Evolutionary conservation across 306 rosid genomes (phyloP).

Genomic region (Arachis hypogaea): DNA sequence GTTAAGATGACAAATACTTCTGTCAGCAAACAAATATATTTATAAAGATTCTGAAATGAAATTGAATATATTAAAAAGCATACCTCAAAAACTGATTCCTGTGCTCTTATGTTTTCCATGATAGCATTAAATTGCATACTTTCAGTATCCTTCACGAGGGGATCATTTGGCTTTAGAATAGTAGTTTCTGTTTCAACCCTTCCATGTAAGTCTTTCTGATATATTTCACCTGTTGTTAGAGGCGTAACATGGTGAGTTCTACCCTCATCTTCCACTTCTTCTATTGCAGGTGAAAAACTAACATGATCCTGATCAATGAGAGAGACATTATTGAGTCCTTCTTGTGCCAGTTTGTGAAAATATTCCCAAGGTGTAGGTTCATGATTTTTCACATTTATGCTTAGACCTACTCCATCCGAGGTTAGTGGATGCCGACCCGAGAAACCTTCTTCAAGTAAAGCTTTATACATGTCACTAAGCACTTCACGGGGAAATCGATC

Average conservation of each 20-base stretch:
- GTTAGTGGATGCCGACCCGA: slow-evolving; percentile 49
- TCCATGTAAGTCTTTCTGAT: slow-evolving; percentile 49
- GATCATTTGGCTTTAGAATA: slow-evolving; percentile 49
- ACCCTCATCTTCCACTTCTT: slow-evolving; percentile 45
- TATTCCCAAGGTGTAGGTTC: slow-evolving; percentile 80
- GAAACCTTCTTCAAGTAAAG: slow-evolving; percentile 61
- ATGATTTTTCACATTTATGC: slow-evolving; percentile 75
- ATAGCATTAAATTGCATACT: slow-evolving; percentile 64
- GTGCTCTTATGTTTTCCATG: slow-evolving; percentile 52
- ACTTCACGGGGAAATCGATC: slow-evolving; percentile 85
- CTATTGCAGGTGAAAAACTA: slow-evolving; percentile 54
- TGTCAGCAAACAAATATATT: slow-evolving; percentile 38
- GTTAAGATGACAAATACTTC: slow-evolving; percentile 31
- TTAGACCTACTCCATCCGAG: slow-evolving; percentile 67
- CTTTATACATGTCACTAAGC: slow-evolving; percentile 83
- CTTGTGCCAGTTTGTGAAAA: slow-evolving; percentile 76
- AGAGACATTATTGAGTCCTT: slow-evolving; percentile 65
- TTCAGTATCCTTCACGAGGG: slow-evolving; percentile 54
- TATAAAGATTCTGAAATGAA: slow-evolving; percentile 32
- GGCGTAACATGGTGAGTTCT: slow-evolving; percentile 45
- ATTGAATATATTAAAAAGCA: slow-evolving; percentile 3
- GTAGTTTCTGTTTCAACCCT: slow-evolving; percentile 44
- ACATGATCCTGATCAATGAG: slow-evolving; percentile 84
- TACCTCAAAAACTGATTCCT: slow-evolving; percentile 65
- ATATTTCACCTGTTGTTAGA: slow-evolving; percentile 48